Percentiles rank a stretch among this genome's conserved stretches.
These are phyloP conservation scores for Pulveroboletus sp. DNA, from an alignment of 768 basidiomycete species.

Conservation along the genomic window DNA sequence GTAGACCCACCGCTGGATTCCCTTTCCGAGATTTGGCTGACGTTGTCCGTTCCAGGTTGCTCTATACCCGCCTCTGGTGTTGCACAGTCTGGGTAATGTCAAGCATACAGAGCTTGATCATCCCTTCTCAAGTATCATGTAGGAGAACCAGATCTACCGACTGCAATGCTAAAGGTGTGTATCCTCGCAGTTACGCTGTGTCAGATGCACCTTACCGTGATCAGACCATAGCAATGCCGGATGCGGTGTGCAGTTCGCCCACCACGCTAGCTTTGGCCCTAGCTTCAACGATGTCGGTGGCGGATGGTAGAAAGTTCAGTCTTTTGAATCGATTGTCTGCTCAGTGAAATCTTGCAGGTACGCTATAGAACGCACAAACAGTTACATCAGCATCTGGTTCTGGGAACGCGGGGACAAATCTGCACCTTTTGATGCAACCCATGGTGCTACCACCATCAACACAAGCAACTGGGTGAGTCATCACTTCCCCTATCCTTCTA, in stretches of 20 bases:
- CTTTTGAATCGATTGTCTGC: not conserved
- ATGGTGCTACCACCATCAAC: conserved; percentile 15
- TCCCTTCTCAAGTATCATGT: not conserved
- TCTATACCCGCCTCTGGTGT: conserved; percentile 24
- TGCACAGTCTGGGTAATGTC: conserved; percentile 24
- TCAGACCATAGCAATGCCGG: conserved; percentile 24
- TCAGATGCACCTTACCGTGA: not conserved
- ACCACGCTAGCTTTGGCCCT: conserved; percentile 26
- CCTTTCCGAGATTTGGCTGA: not conserved
- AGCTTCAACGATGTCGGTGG: conserved; percentile 35
- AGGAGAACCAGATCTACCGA: conserved; percentile 22
- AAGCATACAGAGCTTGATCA: not conserved
- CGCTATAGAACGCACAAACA: conserved; percentile 34
- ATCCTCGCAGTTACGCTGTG: no score
- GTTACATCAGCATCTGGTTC: conserved; percentile 39
- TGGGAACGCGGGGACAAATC: conserved; percentile 34
- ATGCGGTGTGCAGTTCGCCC: conserved; percentile 33
- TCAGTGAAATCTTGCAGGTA: conserved; percentile 25
- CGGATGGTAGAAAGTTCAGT: conserved; percentile 33
- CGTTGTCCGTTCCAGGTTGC: conserved; percentile 16
- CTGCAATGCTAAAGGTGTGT: conserved; percentile 23
- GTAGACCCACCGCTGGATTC: conserved; percentile 1
- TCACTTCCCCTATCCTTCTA: no score
- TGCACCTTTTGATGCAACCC: conserved; percentile 33
- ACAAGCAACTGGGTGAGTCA: conserved; percentile 23